Percentiles rank a stretch among this genome's conserved stretches.
Evolutionary conservation across 1,284 basidiomycete species (phyloP).

Genomic region (Ceratobasidium papillatum): DNA sequence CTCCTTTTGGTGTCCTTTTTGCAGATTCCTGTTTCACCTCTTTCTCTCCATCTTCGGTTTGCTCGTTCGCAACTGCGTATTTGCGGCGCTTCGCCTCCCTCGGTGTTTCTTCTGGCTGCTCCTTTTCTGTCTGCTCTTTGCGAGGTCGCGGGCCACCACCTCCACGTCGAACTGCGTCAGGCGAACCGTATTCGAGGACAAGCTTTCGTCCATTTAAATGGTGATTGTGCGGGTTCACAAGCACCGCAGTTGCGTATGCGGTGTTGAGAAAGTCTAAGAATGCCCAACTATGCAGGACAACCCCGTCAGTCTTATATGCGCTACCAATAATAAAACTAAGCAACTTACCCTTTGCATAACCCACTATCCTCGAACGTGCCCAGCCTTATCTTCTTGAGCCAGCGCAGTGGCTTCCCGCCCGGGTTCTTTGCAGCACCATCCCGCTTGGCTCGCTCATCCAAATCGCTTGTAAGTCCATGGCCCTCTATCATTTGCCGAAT

Average conservation of each 20-base stretch:
- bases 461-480: constrained; percentile 56
- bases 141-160: constrained; percentile 41
- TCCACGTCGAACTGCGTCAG: constrained; percentile 83
- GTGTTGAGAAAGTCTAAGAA: constrained; percentile 90
- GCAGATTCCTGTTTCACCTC: constrained; percentile 25
- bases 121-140: constrained; percentile 41
- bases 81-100: constrained; percentile 47
- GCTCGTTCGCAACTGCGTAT: constrained; percentile 50
- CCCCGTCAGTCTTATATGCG: not conserved
- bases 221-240: constrained; percentile 87
- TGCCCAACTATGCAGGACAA: constrained; percentile 72
- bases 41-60: constrained; percentile 29
- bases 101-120: constrained; percentile 41
- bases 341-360: constrained; percentile 88
- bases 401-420: constrained; percentile 52
- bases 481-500: constrained; percentile 78
- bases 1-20: constrained; percentile 46
- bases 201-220: constrained; percentile 84
- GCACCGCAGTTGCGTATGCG: constrained; percentile 81
- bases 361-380: constrained; percentile 96
- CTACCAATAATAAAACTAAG: constrained; percentile 33
- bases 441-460: constrained; percentile 46
- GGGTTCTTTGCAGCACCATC: constrained; percentile 30
- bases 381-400: constrained; percentile 90
- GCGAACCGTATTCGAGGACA: constrained; percentile 86